Evolutionary conservation across 768 basidiomycete species (phyloP).

Genomic region (Collybia nuda): DNA sequence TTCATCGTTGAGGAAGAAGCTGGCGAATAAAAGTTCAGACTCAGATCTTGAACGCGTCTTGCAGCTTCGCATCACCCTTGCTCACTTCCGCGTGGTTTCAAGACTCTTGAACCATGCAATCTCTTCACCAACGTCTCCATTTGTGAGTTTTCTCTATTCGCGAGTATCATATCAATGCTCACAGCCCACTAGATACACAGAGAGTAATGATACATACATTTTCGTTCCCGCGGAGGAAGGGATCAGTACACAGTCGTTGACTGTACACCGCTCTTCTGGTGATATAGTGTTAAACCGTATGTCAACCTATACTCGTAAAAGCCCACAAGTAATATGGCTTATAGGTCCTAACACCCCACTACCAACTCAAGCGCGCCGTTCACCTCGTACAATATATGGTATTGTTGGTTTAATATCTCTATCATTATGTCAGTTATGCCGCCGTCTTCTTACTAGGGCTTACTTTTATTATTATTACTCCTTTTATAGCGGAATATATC

Average conservation of each 20-base stretch:
- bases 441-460: not conserved
- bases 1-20: constrained; percentile 58
- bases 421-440: constrained; percentile 51
- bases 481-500: constrained; percentile 83
- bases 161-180: constrained; percentile 5
- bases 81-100: constrained; percentile 19
- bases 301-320: constrained; percentile 17
- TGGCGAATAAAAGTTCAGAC: constrained; percentile 36
- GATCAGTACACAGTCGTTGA: constrained; percentile 61
- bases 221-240: constrained; percentile 67
- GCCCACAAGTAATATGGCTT: constrained; percentile 6
- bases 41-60: constrained; percentile 35
- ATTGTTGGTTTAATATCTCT: constrained; percentile 78
- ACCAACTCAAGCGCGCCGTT: constrained; percentile 56
- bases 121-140: constrained; percentile 71
- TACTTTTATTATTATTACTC: not conserved
- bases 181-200: constrained; percentile 52
- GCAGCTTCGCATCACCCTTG: constrained; percentile 8
- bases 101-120: constrained; percentile 56
- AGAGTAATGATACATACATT: constrained; percentile 74
- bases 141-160: constrained; percentile 42
- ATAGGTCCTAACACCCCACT: constrained; percentile 55
- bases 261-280: constrained; percentile 72
- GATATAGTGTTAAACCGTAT: constrained; percentile 71
- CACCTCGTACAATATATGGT: constrained; percentile 68